Percentiles rank a stretch among this genome's conserved stretches.
Conservation (phyloP, 805 yeast genomes). For the Metschnikowia proteae region DNA sequence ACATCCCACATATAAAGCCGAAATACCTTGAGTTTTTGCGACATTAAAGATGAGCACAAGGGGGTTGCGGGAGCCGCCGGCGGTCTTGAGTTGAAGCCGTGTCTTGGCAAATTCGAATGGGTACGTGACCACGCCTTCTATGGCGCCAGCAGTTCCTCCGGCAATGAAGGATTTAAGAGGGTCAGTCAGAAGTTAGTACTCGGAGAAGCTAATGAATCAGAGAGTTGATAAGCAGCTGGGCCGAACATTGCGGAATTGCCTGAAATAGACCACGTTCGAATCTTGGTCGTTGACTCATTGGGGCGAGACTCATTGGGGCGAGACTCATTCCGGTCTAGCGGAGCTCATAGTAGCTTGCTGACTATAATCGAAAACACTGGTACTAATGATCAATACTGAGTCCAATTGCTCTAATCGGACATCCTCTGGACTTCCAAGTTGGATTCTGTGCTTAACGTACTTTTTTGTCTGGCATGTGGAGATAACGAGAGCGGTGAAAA, state of each 20-base stretch:
- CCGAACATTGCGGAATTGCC: too few relatives aligned
- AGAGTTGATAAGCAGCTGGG: too few relatives aligned
- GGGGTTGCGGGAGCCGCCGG: constrained; percentile 76
- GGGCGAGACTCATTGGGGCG: not conserved
- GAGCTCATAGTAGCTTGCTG: not conserved
- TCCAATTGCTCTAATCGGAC: not conserved
- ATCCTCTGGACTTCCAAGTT: not conserved
- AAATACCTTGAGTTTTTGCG: constrained; percentile 72
- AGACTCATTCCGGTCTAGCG: not conserved
- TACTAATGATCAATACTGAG: not conserved
- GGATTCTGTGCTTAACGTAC: not conserved
- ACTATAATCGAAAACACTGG: not conserved
- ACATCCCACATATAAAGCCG: constrained; percentile 87
- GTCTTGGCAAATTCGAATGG: constrained; percentile 98
- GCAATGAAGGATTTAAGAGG: constrained; percentile 84
- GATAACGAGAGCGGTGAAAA: constrained; percentile 2
- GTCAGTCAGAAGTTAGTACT: constrained; percentile 39
- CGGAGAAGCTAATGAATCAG: not conserved
- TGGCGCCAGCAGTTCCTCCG: constrained; percentile 96
- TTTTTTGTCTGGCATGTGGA: constrained; percentile 5
- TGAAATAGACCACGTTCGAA: too few relatives aligned
- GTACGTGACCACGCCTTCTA: constrained; percentile 87
- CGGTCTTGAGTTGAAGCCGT: constrained; percentile 71
- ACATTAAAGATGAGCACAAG: constrained; percentile 70
- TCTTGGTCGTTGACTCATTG: too few relatives aligned